Evolutionary conservation across 805 yeast species (phyloP), one percentile per base, ranked within the genome.

Genomic region (Brettanomyces nanus): DNA sequence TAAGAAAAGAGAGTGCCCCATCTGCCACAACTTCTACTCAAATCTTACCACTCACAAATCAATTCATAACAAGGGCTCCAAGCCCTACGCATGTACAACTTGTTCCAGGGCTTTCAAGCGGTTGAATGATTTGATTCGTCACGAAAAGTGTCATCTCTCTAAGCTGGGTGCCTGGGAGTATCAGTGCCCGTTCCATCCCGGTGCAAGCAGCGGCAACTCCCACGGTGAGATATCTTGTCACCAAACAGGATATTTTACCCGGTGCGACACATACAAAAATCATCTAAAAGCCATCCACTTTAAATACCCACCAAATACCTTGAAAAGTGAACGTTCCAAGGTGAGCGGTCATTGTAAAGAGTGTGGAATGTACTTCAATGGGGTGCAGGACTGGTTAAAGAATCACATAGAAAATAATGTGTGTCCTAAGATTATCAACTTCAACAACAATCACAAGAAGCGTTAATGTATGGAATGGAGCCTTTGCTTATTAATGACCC

Each of bases 261-360:
- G 97, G 36, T 83, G 95, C 56, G 97, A 87, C 55, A 87, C 97
- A 4, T 87, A 76, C 62, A 87, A 87, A 54, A 87, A 87, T 60
- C 97, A 87, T 60, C 66, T 87, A 44, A 85, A 84, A 56, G 94
- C 95, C 2, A 70, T 87, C 44, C 97, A 87, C 54, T 87, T 87
- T 57, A 81, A 75, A 46, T 87, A 87, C 58, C 96, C 96, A 4
- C 71, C 72, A 28, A 95, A 95, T 5, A 86, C 95, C 3, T 75
- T 79, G 53, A 85, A 86, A 59, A 77, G 74, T 43, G 82, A 85
- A 49, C 71, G 97, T 45, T 58, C 61, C 17, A 70, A 73, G 36
- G 84, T 79, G 30, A 58, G 68, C 17, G 97, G 97, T 6, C 66
- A 65, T 39, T 89, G 97, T 61, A 77, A 78, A 50, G 80, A 77